Evolutionary conservation across 768 basidiomycete species (phyloP).

Genomic region (Leccinellum rugosiceps): DNA sequence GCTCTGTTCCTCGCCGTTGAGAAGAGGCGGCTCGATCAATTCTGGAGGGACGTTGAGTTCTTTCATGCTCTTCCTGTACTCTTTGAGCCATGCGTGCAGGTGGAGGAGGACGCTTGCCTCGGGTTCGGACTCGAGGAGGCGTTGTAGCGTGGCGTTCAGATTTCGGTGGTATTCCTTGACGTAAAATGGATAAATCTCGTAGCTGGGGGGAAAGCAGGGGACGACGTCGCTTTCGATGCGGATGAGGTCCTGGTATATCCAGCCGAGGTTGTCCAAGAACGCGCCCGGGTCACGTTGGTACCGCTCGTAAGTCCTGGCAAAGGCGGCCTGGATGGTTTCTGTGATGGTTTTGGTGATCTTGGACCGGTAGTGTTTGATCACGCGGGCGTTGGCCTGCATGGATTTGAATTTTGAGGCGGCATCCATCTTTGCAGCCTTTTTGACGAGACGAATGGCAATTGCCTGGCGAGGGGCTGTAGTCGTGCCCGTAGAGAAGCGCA

Average conservation of each 20-base stretch:
- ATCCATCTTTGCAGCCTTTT: conserved; percentile 89
- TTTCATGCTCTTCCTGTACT: conserved; percentile 94
- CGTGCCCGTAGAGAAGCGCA: neutral
- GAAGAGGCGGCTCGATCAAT: conserved; percentile 81
- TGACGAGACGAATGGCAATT: conserved; percentile 89
- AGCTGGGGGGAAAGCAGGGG: conserved; percentile 88
- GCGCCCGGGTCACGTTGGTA: conserved; percentile 60
- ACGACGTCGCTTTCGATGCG: conserved; percentile 89
- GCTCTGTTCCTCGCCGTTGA: conserved; percentile 90
- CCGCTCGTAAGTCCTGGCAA: conserved; percentile 62
- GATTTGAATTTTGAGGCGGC: conserved; percentile 92
- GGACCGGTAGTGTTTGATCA: conserved; percentile 93
- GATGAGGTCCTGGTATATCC: conserved; percentile 95
- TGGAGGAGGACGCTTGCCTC: conserved; percentile 87
- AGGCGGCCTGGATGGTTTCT: conserved; percentile 69
- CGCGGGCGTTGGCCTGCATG: conserved; percentile 87
- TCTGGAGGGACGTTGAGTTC: conserved; percentile 83
- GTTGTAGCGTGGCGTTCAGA: conserved; percentile 69
- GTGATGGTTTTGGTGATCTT: conserved; percentile 81
- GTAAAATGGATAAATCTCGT: conserved; percentile 81
- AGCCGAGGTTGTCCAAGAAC: conserved; percentile 77
- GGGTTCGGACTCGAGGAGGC: conserved; percentile 66
- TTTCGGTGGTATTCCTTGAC: conserved; percentile 89
- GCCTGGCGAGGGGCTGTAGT: conserved; percentile 49
- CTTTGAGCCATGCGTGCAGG: conserved; percentile 92